These are phyloP conservation scores for Peniophora sp. DNA, from an alignment of 1,284 basidiomycete species.

Conservation along the genomic window DNA sequence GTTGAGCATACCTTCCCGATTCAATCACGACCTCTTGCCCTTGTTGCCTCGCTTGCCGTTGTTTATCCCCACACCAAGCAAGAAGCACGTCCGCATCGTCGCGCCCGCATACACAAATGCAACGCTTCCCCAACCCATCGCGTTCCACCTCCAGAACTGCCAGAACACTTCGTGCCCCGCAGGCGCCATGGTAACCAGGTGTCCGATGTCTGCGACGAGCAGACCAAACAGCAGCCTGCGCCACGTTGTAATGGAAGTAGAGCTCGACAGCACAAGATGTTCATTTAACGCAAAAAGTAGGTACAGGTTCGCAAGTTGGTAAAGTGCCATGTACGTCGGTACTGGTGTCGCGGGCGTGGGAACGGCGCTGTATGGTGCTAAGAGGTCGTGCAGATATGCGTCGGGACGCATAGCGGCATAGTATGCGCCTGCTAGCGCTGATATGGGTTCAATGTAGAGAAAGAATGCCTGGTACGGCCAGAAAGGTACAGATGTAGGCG, in stretches of 20 bases:
- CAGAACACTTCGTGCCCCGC: constrained; percentile 33
- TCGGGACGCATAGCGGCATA: constrained; percentile 33
- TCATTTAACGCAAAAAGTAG: constrained; percentile 47
- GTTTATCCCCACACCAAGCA: constrained; percentile 26
- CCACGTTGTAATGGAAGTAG: constrained; percentile 33
- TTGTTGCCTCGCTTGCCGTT: background rate
- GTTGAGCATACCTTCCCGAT: too few relatives aligned
- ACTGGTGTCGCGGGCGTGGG: constrained; percentile 17
- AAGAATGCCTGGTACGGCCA: constrained; percentile 36
- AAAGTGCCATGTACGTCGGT: constrained; percentile 32
- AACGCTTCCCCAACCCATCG: constrained; percentile 46
- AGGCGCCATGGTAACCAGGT: constrained; percentile 37
- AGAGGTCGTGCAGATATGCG: constrained; percentile 32
- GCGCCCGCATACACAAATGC: constrained; percentile 45
- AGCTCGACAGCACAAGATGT: constrained; percentile 41
- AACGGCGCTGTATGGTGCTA: constrained; percentile 16
- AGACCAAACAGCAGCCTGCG: constrained; percentile 33
- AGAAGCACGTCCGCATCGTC: constrained; percentile 29
- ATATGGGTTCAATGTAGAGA: constrained; percentile 43
- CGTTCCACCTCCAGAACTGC: constrained; percentile 35
- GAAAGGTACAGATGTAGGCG: constrained; percentile 3
- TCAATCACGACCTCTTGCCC: background rate
- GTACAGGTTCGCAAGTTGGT: constrained; percentile 44
- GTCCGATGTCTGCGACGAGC: constrained; percentile 42
- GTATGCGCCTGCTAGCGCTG: constrained; percentile 39